A percentile compares a stretch with the other conserved stretches of the same genome.
phyloP scores from a whole-genome alignment of 1,284 basidiomycete species.

The Irpex lacteus region DNA sequence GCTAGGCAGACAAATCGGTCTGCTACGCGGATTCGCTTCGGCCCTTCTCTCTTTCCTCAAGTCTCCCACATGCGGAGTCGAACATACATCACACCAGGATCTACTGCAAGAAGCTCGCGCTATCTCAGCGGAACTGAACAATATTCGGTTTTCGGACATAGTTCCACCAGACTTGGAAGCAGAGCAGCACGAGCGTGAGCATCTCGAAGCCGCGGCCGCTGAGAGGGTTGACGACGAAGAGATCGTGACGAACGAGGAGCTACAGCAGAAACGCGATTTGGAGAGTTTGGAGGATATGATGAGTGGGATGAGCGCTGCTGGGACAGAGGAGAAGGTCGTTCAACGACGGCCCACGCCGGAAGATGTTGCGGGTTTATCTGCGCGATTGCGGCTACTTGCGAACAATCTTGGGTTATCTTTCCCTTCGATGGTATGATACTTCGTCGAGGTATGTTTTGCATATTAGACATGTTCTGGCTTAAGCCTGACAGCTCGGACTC shows the following conservation, averaged over 20 bases:
- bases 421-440: background rate
- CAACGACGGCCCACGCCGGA: slow-evolving; percentile 38
- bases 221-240: slow-evolving; percentile 18
- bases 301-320: slow-evolving; percentile 37
- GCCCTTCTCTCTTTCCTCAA: slow-evolving; percentile 56
- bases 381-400: slow-evolving; percentile 36
- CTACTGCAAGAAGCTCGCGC: slow-evolving; percentile 41
- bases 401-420: slow-evolving; percentile 28
- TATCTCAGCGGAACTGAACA: slow-evolving; percentile 50
- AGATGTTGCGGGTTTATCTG: slow-evolving; percentile 41
- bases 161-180: slow-evolving; percentile 71
- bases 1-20: slow-evolving; percentile 69
- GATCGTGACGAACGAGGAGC: slow-evolving; percentile 34
- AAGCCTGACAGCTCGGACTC: too few relatives aligned
- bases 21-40: slow-evolving; percentile 63
- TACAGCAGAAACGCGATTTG: slow-evolving; percentile 44
- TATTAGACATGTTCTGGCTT: too few relatives aligned
- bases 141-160: slow-evolving; percentile 65
- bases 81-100: background rate
- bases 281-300: slow-evolving; percentile 59
- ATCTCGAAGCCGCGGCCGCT: slow-evolving; percentile 40
- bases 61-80: slow-evolving; percentile 8
- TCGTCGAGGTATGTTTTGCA: background rate
- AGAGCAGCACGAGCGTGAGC: slow-evolving; percentile 65
- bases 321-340: slow-evolving; percentile 3